A percentile compares a stretch with the other conserved stretches of the same genome.
Conservation (phyloP, 2,329 filamentous ascomycete species). For the Zarea fungicola region DNA sequence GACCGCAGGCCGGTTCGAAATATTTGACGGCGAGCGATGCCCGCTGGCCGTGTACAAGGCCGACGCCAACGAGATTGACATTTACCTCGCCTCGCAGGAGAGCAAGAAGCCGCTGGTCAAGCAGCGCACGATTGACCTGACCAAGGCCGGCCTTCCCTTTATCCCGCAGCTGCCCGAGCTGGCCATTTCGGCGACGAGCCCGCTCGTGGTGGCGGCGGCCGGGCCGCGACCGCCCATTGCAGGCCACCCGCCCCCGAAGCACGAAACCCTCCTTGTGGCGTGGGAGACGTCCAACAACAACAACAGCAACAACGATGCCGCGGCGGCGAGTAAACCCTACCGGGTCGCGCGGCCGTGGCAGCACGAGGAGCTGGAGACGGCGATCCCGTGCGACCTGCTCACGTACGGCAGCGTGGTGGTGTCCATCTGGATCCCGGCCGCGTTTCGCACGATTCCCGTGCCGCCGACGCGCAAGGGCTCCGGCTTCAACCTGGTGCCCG, state of each 20-base stretch:
- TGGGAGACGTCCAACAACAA: constrained; percentile 31
- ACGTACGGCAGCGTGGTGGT: constrained; percentile 34
- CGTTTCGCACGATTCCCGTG: constrained; percentile 28
- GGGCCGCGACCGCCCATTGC: constrained; percentile 34
- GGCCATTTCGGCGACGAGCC: constrained; percentile 34
- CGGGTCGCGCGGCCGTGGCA: constrained; percentile 32
- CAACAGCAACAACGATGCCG: no score
- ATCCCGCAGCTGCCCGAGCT: constrained; percentile 35
- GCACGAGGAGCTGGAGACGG: constrained; percentile 34
- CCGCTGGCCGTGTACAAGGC: constrained; percentile 32
- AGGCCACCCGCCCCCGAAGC: constrained; percentile 32
- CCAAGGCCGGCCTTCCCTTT: constrained; percentile 30
- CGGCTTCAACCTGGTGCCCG: constrained; percentile 30
- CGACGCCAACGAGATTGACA: constrained; percentile 27
- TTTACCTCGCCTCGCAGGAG: constrained; percentile 25
- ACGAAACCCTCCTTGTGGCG: constrained; percentile 33
- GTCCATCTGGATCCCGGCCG: constrained; percentile 37
- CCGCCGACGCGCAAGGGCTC: constrained; percentile 20
- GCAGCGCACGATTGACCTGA: constrained; percentile 30
- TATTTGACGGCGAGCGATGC: constrained; percentile 28
- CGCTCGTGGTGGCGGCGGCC: constrained; percentile 33
- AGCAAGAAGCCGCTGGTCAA: constrained; percentile 34
- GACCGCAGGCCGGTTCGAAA: constrained; percentile 31
- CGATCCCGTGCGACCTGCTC: constrained; percentile 31
- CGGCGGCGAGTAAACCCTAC: constrained; percentile 30